These are phyloP conservation scores for Pythium scleroteichum DNA, from an alignment of 352 stramenopile species.

Conservation along the genomic window DNA sequence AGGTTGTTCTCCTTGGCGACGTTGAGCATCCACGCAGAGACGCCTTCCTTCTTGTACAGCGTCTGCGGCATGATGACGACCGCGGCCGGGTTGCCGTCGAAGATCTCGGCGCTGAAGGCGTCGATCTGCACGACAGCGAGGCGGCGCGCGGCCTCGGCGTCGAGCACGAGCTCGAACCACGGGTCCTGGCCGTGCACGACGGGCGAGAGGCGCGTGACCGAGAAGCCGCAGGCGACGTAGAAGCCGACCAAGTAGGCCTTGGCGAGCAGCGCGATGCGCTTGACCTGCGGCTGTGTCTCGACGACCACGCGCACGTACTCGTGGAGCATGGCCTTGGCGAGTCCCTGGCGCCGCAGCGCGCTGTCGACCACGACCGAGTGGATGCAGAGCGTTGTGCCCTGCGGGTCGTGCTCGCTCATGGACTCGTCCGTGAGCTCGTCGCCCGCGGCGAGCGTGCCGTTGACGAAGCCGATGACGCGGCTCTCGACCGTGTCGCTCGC, in stretches of 20 bases:
- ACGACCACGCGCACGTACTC: conserved; percentile 68
- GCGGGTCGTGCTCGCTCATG: conserved; percentile 79
- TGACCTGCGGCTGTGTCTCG: conserved; percentile 46
- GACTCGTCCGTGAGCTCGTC: conserved; percentile 62
- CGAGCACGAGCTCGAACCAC: conserved; percentile 81
- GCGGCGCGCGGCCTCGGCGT: conserved; percentile 38
- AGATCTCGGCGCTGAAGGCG: conserved; percentile 60
- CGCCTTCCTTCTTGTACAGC: conserved; percentile 33
- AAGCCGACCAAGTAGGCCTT: conserved; percentile 86
- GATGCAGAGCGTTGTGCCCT: conserved; percentile 81
- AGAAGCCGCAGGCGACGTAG: conserved; percentile 85
- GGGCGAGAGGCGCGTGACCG: conserved; percentile 54
- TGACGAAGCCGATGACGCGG: conserved; percentile 88
- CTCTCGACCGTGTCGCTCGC: conserved; percentile 10
- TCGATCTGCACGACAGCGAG: conserved; percentile 60
- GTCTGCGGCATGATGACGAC: conserved; percentile 70
- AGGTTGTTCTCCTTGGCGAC: conserved; percentile 93
- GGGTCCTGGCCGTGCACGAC: conserved; percentile 82
- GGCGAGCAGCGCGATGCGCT: conserved; percentile 76
- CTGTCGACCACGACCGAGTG: conserved; percentile 78
- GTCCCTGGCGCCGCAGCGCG: conserved; percentile 63
- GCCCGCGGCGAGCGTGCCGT: conserved; percentile 67
- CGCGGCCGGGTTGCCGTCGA: conserved; percentile 90
- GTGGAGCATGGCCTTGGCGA: conserved; percentile 80
- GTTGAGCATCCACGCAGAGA: conserved; percentile 54